Conservation (phyloP, 257 asterid genomes). For the Salvia splendens region DNA sequence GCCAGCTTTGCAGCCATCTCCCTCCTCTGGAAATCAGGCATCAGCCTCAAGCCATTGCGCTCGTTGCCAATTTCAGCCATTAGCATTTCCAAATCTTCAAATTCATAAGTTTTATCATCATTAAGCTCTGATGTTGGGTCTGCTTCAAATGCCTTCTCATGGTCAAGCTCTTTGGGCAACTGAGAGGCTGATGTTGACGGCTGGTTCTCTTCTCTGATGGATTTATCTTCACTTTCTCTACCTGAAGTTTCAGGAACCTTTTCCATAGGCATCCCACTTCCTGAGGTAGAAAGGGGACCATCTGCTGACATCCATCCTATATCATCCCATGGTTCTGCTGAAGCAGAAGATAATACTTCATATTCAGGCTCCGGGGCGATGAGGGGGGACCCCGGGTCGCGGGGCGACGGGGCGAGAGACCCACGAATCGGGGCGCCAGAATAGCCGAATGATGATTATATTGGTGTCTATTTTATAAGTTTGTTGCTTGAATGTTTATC, state of each 20-base stretch:
- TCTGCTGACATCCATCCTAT: constrained; percentile 64
- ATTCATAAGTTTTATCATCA: constrained; percentile 50
- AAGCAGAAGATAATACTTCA: constrained; percentile 70
- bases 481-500: too few relatives aligned
- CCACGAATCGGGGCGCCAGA: too few relatives aligned
- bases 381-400: too few relatives aligned
- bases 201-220: constrained; percentile 39
- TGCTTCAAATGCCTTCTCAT: constrained; percentile 41
- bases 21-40: constrained; percentile 96
- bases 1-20: constrained; percentile 97
- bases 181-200: constrained; percentile 54
- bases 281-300: constrained; percentile 43
- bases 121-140: constrained; percentile 44
- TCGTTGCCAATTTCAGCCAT: constrained; percentile 87
- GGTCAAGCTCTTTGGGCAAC: constrained; percentile 36
- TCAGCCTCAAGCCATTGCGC: constrained; percentile 71
- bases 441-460: too few relatives aligned
- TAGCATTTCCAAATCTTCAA: constrained; percentile 83
- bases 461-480: too few relatives aligned
- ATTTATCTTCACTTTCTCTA: constrained; percentile 32
- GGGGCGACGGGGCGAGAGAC: too few relatives aligned
- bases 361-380: constrained; percentile 55
- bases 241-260: constrained; percentile 32
- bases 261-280: constrained; percentile 38
- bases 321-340: constrained; percentile 81